Evolutionary conservation across 805 yeast genomes (phyloP).

Genomic region (Teunomyces stri): DNA sequence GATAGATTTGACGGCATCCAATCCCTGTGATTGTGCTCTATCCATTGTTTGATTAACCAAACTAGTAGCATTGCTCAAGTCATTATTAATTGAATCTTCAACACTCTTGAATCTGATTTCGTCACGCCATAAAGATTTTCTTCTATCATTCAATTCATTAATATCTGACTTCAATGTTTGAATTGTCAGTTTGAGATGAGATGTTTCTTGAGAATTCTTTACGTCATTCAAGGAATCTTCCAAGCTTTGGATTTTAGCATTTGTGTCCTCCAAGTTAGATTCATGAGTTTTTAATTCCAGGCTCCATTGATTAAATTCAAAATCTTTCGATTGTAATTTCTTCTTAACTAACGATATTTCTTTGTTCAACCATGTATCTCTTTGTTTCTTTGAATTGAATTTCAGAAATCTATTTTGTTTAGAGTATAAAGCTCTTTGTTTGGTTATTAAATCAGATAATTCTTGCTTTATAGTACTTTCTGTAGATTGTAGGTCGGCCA

Average conservation of each 20-base stretch:
- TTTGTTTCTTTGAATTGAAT: slow-evolving; percentile 52
- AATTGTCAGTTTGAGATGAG: slow-evolving; percentile 28
- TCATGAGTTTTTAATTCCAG: slow-evolving; percentile 15
- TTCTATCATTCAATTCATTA: slow-evolving; percentile 53
- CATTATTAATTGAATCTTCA: slow-evolving; percentile 52
- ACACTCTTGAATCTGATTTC: slow-evolving; percentile 65
- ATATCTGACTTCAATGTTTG: slow-evolving; percentile 43
- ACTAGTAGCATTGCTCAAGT: slow-evolving; percentile 56
- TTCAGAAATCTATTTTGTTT: slow-evolving; percentile 70
- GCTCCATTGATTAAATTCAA: slow-evolving; percentile 21
- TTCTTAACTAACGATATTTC: slow-evolving; percentile 44
- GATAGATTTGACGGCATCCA: slow-evolving; percentile 66
- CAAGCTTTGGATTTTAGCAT: slow-evolving; percentile 11
- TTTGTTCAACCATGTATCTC: slow-evolving; percentile 63
- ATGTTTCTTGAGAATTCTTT: slow-evolving; percentile 9
- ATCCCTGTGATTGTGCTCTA: slow-evolving; percentile 64
- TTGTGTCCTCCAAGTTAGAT: slow-evolving; percentile 11
- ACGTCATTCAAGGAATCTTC: slow-evolving; percentile 22
- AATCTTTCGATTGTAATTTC: slow-evolving; percentile 25
- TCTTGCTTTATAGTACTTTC: slow-evolving; percentile 42
- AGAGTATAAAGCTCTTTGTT: slow-evolving; percentile 59
- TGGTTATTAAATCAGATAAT: slow-evolving; percentile 43
- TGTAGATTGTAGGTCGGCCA: slow-evolving; percentile 33
- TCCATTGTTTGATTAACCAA: slow-evolving; percentile 72
- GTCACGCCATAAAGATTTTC: slow-evolving; percentile 76